These are phyloP conservation scores for Rhodosporidiobolus odoratus DNA, from an alignment of 768 basidiomycete species.

Conservation along the genomic window DNA sequence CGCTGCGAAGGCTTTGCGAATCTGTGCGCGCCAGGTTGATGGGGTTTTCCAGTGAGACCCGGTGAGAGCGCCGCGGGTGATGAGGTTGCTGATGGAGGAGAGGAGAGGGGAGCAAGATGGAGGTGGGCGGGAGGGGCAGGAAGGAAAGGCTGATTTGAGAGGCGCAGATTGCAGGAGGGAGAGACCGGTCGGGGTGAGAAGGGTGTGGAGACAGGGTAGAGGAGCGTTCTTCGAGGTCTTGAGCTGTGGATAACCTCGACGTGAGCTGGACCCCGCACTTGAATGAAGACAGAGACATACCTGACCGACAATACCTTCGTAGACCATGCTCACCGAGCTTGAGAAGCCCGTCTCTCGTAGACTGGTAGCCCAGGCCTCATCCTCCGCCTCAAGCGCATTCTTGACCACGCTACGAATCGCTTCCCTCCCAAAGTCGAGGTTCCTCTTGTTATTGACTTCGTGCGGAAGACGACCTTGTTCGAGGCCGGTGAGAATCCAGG, in stretches of 20 bases:
- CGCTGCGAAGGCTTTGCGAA: slow-evolving; percentile 30
- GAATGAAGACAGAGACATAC: background rate
- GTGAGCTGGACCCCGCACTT: background rate
- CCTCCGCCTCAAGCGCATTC: slow-evolving; percentile 30
- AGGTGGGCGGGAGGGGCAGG: slow-evolving; percentile 23
- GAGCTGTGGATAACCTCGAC: slow-evolving; percentile 16
- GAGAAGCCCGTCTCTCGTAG: slow-evolving; percentile 35
- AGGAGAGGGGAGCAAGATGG: slow-evolving; percentile 31
- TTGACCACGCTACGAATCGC: slow-evolving; percentile 32
- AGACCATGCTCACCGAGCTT: slow-evolving; percentile 28
- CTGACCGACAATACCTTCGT: slow-evolving; percentile 34
- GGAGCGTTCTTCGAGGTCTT: slow-evolving; percentile 15
- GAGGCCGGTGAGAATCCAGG: slow-evolving; percentile 36
- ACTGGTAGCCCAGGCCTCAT: slow-evolving; percentile 37
- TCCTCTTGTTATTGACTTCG: slow-evolving; percentile 26
- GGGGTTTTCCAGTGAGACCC: slow-evolving; percentile 21
- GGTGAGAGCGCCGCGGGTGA: slow-evolving; percentile 16
- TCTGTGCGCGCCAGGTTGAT: slow-evolving; percentile 24
- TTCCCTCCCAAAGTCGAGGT: slow-evolving; percentile 34
- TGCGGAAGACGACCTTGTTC: slow-evolving; percentile 25
- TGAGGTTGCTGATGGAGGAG: slow-evolving; percentile 31
- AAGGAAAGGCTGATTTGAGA: slow-evolving; percentile 35
- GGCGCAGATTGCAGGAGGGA: slow-evolving; percentile 35
- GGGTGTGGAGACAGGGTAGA: slow-evolving; percentile 32
- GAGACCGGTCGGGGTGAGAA: slow-evolving; percentile 34